These are phyloP conservation scores for Ascocoryne sarcoides DNA, from an alignment of 2,329 filamentous ascomycete genomes.

Conservation along the genomic window DNA sequence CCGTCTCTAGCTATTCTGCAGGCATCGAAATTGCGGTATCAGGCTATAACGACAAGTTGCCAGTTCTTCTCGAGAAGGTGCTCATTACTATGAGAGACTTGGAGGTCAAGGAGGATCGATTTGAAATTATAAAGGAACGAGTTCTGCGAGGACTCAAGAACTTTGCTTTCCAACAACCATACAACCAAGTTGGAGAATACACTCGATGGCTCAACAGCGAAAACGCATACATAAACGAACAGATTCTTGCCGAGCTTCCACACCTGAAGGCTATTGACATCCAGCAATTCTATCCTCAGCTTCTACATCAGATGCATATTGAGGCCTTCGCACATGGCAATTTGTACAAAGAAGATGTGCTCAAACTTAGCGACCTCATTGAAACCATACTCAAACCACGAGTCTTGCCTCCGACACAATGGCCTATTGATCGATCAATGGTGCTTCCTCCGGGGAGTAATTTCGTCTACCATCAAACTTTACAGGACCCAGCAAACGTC, in stretches of 20 bases:
- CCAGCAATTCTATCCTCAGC: conserved; percentile 66
- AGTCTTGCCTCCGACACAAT: conserved; percentile 65
- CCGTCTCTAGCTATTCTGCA: conserved; percentile 60
- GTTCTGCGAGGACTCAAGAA: conserved; percentile 71
- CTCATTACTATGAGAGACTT: conserved; percentile 76
- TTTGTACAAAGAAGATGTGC: conserved; percentile 84
- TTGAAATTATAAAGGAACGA: conserved; percentile 84
- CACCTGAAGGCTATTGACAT: conserved; percentile 67
- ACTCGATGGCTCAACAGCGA: conserved; percentile 73
- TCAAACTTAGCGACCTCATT: conserved; percentile 75
- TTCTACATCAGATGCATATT: conserved; percentile 76
- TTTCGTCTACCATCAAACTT: conserved; percentile 68
- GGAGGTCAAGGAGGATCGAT: conserved; percentile 76
- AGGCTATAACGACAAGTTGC: conserved; percentile 95
- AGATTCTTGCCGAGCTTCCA: conserved; percentile 68
- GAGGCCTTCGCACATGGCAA: conserved; percentile 89
- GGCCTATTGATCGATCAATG: conserved; percentile 69
- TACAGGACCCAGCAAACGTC: conserved; percentile 83
- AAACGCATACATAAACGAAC: conserved; percentile 68
- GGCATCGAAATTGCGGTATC: conserved; percentile 72
- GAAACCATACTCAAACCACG: conserved; percentile 70
- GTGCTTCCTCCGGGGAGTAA: conserved; percentile 73
- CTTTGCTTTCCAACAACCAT: conserved; percentile 80
- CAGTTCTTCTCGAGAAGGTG: conserved; percentile 84
- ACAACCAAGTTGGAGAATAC: conserved; percentile 78